phyloP scores from a whole-genome alignment of 805 yeast genomes.

The Candida dajiaensis region DNA sequence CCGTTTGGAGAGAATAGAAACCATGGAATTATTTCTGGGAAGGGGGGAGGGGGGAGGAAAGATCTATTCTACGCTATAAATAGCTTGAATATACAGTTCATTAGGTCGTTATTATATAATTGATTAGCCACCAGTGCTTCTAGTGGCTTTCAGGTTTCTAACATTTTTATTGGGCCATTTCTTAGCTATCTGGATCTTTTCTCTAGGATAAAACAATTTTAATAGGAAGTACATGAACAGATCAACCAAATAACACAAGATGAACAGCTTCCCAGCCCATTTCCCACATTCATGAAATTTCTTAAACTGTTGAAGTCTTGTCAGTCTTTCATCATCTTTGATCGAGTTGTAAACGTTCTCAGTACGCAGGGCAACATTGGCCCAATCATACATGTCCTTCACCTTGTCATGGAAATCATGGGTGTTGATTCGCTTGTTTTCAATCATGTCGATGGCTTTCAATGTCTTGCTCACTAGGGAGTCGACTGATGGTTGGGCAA shows the following conservation, averaged over 20 bases:
- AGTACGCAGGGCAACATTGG: constrained; percentile 79
- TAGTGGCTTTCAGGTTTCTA: not conserved
- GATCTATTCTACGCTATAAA: not conserved
- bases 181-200: constrained; percentile 61
- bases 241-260: constrained; percentile 77
- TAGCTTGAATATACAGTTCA: not conserved
- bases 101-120: not conserved
- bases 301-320: constrained; percentile 49
- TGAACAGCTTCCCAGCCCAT: constrained; percentile 83
- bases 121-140: not conserved
- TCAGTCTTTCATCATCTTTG: constrained; percentile 27
- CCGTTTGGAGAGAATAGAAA: too few species aligned
- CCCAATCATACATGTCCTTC: constrained; percentile 85
- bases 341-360: constrained; percentile 67
- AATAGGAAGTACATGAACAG: constrained; percentile 54
- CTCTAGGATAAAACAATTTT: constrained; percentile 66
- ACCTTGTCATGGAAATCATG: constrained; percentile 73
- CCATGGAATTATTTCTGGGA: too few species aligned
- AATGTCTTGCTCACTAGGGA: constrained; percentile 68
- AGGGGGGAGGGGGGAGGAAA: too few species aligned
- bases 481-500: constrained; percentile 83
- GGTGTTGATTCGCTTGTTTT: constrained; percentile 59
- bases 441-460: constrained; percentile 59
- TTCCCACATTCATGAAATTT: constrained; percentile 67
- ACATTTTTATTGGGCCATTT: constrained; percentile 62